Evolutionary conservation across 1,284 basidiomycete species (phyloP), one percentile per base, ranked within the genome.

Genomic region (Tilletiaria anomala): DNA sequence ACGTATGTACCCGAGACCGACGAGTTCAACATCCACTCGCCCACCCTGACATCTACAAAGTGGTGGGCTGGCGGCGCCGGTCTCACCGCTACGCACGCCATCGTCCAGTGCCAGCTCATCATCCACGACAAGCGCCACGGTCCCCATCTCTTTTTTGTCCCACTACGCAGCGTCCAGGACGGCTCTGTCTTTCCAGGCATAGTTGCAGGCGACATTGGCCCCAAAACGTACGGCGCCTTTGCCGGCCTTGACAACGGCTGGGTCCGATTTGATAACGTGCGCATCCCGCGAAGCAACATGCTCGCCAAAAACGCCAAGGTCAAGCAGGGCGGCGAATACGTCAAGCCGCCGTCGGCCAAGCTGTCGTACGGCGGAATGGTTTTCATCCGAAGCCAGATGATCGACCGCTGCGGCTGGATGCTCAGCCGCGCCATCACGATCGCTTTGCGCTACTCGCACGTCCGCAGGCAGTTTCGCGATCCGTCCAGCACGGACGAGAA

Each of bases 31-130:
- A 76, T 86, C 24, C 73, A 84, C 61, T 80, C 80, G 0, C 82
- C 83, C 0, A 79, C 78, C 0, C 58, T 83, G 35, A 82, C 80
- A 2, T 79, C 79, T 40, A 77, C 73, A 42, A 86, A 86, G 61
- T 86, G 83, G 82, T 86, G 83, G 83, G 57, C 57, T 2, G 60
- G 83, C 78, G 12, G 77, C 0, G 68, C 82, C 6, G 82, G 79
- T 1, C 76, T 77, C 65, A 78, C 78, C 0, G 75, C 80, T 0
- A 84, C 82, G 0, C 82, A 84, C 61, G 81, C 80, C 8, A 75
- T 82, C 14, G 76, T 85, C 0, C 81, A 84, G 56, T 82, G 83
- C 1, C 77, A 80, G 48, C 69, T 86, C 10, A 75, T 83, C 42
- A 69, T 84, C 8, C 74, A 78, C 0, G 78, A 76, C 17, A 73